Conservation (phyloP, 139 green algal genomes). For the Yamagishiella unicocca region DNA sequence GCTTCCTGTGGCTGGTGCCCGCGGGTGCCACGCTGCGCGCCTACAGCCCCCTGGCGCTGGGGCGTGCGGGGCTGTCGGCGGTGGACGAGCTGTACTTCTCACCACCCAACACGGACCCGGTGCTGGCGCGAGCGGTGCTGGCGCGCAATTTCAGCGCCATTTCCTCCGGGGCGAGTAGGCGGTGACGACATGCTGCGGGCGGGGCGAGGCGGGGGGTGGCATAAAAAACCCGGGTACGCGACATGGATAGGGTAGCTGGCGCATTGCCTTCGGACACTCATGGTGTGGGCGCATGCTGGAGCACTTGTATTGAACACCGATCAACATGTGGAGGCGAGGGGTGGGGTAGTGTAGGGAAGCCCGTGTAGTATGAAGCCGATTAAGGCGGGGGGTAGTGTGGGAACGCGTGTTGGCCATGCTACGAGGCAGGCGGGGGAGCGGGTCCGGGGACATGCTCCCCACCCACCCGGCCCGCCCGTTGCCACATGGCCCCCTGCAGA, state of each 20-base stretch:
- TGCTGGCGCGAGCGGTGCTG: conserved; percentile 55
- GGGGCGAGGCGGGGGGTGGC: background rate
- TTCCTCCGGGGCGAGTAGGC: conserved; percentile 45
- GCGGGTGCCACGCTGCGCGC: conserved; percentile 38
- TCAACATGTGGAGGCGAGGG: background rate
- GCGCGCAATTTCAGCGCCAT: conserved; percentile 65
- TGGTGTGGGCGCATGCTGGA: too few species aligned
- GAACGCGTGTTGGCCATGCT: too few species aligned
- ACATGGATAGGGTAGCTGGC: too few species aligned
- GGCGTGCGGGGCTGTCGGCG: conserved; percentile 7
- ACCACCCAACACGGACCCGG: conserved; percentile 59
- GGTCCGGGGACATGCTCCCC: too few species aligned
- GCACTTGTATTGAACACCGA: too few species aligned
- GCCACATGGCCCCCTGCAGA: too few species aligned
- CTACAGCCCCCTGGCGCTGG: conserved; percentile 46
- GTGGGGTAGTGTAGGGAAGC: background rate
- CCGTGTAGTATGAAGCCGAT: too few species aligned
- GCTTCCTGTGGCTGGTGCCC: conserved; percentile 50
- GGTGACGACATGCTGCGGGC: background rate
- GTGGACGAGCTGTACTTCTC: conserved; percentile 67
- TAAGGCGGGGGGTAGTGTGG: too few species aligned
- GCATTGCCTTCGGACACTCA: too few species aligned
- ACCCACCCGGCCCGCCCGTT: too few species aligned
- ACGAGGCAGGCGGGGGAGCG: too few species aligned
- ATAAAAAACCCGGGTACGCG: too few species aligned